phyloP scores from a whole-genome alignment of 306 rosid genomes.

The Elaeagnus macrophylla region DNA sequence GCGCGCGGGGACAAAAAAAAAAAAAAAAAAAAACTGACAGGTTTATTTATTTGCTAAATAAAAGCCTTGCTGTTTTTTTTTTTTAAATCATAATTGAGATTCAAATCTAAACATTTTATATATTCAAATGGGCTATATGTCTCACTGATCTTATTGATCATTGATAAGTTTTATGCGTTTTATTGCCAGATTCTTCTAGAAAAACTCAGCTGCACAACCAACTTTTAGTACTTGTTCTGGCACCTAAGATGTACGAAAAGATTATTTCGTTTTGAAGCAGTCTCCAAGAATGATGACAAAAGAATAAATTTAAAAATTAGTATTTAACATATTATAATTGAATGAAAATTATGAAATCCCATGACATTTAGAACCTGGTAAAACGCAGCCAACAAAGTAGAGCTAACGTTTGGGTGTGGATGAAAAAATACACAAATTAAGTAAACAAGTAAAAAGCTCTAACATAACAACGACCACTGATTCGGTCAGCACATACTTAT shows the following conservation, averaged over 20 bases:
- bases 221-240: too few relatives aligned
- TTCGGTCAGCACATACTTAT: constrained; percentile 9
- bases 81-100: too few relatives aligned
- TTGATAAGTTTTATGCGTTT: too few relatives aligned
- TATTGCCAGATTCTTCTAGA: neutral
- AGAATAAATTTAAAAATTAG: neutral
- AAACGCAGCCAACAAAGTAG: neutral
- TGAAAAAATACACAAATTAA: constrained; percentile 17
- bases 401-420: constrained; percentile 3
- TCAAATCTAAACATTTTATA: too few relatives aligned
- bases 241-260: neutral
- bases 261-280: neutral
- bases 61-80: too few relatives aligned
- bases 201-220: too few relatives aligned
- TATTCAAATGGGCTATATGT: too few relatives aligned
- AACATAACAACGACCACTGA: constrained; percentile 7
- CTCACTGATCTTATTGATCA: too few relatives aligned
- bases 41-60: too few relatives aligned
- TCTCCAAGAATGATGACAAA: too few relatives aligned
- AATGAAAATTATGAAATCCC: neutral
- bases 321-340: neutral
- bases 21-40: too few relatives aligned
- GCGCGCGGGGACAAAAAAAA: too few relatives aligned
- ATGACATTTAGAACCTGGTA: neutral
- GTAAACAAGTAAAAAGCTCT: constrained; percentile 13